phyloP scores from a whole-genome alignment of 2,329 filamentous ascomycete species.

The Cryphonectria radicalis region DNA sequence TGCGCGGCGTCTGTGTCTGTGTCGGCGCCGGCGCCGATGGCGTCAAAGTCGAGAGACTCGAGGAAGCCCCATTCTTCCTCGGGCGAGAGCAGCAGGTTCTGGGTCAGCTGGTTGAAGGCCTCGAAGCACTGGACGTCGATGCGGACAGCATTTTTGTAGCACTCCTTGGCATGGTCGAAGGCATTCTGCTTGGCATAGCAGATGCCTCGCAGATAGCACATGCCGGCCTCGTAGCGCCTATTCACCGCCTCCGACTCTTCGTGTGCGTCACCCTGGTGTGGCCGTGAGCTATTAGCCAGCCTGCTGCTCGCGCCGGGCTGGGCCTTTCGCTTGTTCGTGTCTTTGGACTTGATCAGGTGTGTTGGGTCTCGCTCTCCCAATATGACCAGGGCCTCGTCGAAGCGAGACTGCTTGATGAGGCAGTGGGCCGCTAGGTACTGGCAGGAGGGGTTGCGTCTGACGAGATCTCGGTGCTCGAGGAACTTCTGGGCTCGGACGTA shows the following conservation, averaged over 20 bases:
- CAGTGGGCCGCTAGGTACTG: conserved; percentile 93
- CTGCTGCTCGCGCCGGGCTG: conserved; percentile 52
- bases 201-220: conserved; percentile 93
- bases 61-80: conserved; percentile 90
- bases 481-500: conserved; percentile 90
- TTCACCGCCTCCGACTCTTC: conserved; percentile 62
- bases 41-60: conserved; percentile 87
- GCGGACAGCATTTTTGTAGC: conserved; percentile 95
- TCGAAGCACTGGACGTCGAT: conserved; percentile 99
- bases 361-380: conserved; percentile 94
- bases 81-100: conserved; percentile 85
- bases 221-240: conserved; percentile 89
- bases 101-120: conserved; percentile 96
- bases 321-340: conserved; percentile 69
- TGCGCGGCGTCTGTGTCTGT: conserved; percentile 67
- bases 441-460: conserved; percentile 81
- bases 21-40: conserved; percentile 66
- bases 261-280: conserved; percentile 11
- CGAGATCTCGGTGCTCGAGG: conserved; percentile 80
- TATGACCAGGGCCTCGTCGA: conserved; percentile 83
- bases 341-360: conserved; percentile 72
- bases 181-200: conserved; percentile 98
- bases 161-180: conserved; percentile 95
- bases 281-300: conserved; percentile 22
- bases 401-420: conserved; percentile 88